Evolutionary conservation across 2,329 filamentous ascomycete genomes (phyloP), one percentile per base, ranked within the genome.

Genomic region (Nannizzia gypsea): DNA sequence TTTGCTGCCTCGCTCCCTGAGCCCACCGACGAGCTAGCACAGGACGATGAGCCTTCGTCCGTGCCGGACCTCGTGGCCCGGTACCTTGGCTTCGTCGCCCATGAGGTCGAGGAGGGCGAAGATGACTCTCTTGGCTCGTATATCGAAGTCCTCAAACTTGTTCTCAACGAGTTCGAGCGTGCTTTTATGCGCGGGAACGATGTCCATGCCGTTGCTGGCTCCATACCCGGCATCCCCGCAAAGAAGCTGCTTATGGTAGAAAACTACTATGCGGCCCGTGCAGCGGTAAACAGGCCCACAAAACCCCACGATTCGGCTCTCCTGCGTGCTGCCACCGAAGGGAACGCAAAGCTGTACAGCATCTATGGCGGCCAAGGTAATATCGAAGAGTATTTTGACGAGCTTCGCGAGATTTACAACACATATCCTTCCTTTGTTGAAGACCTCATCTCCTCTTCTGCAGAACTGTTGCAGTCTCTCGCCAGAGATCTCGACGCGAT

Each of bases 341-440:
- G 84, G 63, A 85, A 86, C 60, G 91, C 91, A 59, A 86, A 84
- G 67, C 83, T 99, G 62, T 99, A 96, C 78, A 91, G 86, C 65
- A 90, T 99, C 63, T 96, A 97, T 66, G 93, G 93, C 62, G 93
- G 93, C 5, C 93, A 99, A 74, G 93, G 93, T 67, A 99, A 99
- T 75, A 97, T 99, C 64, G 92, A 99, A 76, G 95, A 99, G 77
- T 99, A 99, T 77, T 99, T 99, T 69, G 92, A 99, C 67, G 93
- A 99, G 78, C 83, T 99, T 63, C 86, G 93, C 60, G 88, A 95
- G 73, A 83, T 97, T 61, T 92, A 92, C 78, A 85, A 81, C 68
- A 96, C 91, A 62, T 99, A 99, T 76, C 87, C 89, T 11, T 88
- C 88, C 28, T 95, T 99, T 66, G 84, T 96, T 3, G 87, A 89